A percentile compares a stretch with the other conserved stretches of the same genome.
Conservation (phyloP, 306 rosid species). For the Argentina anserina region DNA sequence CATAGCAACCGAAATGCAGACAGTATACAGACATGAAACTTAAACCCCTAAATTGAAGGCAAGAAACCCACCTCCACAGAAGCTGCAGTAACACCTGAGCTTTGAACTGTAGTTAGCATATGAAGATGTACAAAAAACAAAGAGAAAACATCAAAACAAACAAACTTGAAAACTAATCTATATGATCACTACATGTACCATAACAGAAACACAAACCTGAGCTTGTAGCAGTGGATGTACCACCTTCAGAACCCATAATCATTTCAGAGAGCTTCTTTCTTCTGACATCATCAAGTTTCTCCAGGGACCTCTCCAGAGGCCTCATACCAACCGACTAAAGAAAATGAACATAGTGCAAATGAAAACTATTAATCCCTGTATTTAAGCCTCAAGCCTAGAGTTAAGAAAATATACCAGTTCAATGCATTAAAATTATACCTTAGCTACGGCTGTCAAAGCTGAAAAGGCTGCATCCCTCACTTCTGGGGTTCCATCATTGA, state of each 20-base stretch:
- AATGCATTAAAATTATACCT: slow-evolving; percentile 42
- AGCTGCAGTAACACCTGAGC: slow-evolving; percentile 54
- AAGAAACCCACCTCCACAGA: slow-evolving; percentile 54
- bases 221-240: slow-evolving; percentile 42
- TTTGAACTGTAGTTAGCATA: slow-evolving; percentile 57
- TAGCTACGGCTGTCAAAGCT: slow-evolving; percentile 86
- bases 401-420: background rate
- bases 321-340: slow-evolving; percentile 92
- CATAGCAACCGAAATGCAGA: background rate
- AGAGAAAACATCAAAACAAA: slow-evolving; percentile 12
- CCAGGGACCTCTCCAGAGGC: slow-evolving; percentile 86
- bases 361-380: slow-evolving; percentile 20
- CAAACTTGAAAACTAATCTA: background rate
- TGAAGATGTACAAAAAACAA: slow-evolving; percentile 18
- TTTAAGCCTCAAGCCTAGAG: slow-evolving; percentile 8
- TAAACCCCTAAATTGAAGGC: background rate
- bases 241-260: slow-evolving; percentile 88
- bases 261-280: slow-evolving; percentile 93
- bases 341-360: slow-evolving; percentile 20
- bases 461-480: slow-evolving; percentile 99
- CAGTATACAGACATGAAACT: background rate
- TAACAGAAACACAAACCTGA: slow-evolving; percentile 51
- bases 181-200: slow-evolving; percentile 13
- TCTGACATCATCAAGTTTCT: slow-evolving; percentile 97
- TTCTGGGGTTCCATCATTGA: slow-evolving; percentile 92